A percentile compares a stretch with the other conserved stretches of the same genome.
phyloP scores from a whole-genome alignment of 352 stramenopile species.

The Pythium phragmiticola region DNA sequence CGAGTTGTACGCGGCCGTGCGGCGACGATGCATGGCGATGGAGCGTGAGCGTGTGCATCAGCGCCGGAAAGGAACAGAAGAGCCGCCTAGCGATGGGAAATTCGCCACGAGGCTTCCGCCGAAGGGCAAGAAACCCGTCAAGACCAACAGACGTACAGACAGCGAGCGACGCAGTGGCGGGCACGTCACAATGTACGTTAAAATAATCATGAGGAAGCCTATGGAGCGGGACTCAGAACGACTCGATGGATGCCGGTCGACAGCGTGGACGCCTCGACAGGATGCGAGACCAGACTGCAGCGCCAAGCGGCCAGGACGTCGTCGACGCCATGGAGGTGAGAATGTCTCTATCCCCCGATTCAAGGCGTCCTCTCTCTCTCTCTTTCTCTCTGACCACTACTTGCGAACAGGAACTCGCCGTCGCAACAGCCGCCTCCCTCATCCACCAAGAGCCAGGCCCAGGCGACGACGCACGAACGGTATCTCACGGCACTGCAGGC shows the following conservation, averaged over 20 bases:
- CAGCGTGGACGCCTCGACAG: constrained; percentile 18
- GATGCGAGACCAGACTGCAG: constrained; percentile 7
- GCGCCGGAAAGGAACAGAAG: background rate
- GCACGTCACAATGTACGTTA: background rate
- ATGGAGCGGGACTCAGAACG: background rate
- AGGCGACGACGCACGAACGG: constrained; percentile 33
- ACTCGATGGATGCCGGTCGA: background rate
- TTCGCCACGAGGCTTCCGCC: background rate
- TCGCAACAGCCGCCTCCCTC: background rate
- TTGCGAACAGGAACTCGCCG: constrained; percentile 4
- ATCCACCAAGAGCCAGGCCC: constrained; percentile 8
- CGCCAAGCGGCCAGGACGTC: constrained; percentile 34
- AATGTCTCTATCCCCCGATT: no score
- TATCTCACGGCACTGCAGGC: constrained; percentile 51
- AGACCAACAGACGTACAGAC: background rate
- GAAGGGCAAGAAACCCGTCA: background rate
- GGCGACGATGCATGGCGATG: constrained; percentile 59
- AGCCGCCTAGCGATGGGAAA: background rate
- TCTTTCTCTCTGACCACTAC: background rate
- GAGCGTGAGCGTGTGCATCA: constrained; percentile 35
- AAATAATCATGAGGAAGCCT: no score
- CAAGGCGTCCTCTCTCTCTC: background rate
- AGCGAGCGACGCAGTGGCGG: background rate
- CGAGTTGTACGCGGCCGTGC: constrained; percentile 48
- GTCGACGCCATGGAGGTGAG: constrained; percentile 55